Base-by-base conservation (phyloP, 2,329 filamentous ascomycete genomes). In the Sporothrix euskadiensis region DNA sequence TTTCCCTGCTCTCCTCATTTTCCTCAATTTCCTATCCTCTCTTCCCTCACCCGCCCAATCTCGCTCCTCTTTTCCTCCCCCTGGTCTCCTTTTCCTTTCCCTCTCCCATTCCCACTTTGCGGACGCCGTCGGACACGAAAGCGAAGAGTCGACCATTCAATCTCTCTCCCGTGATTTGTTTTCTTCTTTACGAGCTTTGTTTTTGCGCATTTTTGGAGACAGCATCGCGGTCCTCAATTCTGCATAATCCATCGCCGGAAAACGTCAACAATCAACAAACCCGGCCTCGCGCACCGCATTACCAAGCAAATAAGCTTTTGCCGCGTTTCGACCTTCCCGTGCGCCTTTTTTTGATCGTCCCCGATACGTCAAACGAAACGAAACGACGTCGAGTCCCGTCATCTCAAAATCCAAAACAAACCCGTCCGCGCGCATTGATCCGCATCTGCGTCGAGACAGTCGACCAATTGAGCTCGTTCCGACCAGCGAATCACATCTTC, bases 1-100 rank as follows among this genome's bases (percentile, higher is more conserved):
- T 74, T 71, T 70, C 73, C 69, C 57, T 70, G 59, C 61, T 65
- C 73, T 69, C 68, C 52, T 59, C 68, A 32, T 47, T 59, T 59
- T 41, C 35, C 56, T 41, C 44, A 26, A n/a, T 70, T 12, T 22
- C 39, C 41, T 16, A 22, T 39, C 39, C 19, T 12, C 54, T 59
- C 44, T 61, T 65, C 56, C 52, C 59, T 59, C 49, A 41, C 19
- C 68, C 30, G 5, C 61, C 39, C 61, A 65, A 65, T 44, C 39
- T 66, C 61, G 61, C 52, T 59, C 68, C 22, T 44, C 66, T 59
- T 57, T 35, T 26, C 26, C 35, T 35, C 35, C 35, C 44, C 19
- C 44, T 5, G 10, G 63, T 12, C 39, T 30, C 10, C 26, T 22
- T 69, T 56, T 57, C 39, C 52, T 56, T 22, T 69, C 47, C 47